Evolutionary conservation across 73 alveolate species (phyloP), one percentile per base, ranked within the genome.

Genomic region (Halteria grandinella): DNA sequence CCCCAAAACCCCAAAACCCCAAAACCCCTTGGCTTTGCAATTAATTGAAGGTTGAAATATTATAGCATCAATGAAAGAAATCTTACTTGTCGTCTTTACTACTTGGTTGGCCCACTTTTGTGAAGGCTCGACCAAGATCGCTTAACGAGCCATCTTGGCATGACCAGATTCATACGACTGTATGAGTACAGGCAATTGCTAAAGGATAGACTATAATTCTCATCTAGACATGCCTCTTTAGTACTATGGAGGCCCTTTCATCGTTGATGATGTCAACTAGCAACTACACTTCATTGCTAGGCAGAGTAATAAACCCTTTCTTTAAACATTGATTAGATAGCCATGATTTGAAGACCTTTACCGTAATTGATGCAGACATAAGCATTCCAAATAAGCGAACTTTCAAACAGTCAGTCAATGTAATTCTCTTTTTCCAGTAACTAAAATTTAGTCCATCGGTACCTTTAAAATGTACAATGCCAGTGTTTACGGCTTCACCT

Each of bases 401-500:
- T 23, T 66, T 66, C 29, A 3, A 66, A 27, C 14, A 23, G 80
- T 66, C 43, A 66, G 14, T 18, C 43, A 15, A 37, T 60, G 37
- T 60, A 15, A 34, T 6, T 32, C 20, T 25, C 27, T 2, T 66
- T 34, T 41, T 45, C 55, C 7, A 52, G 21, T 66, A 66, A 39
- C 15, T 39, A 39, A 39, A 39, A 10, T 39, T 11, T 39, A 39
- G 50, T 10, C 50, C 15, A 39, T 39, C 23, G 1, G 47, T 7
- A 25, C 66, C 33, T 1, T 66, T 29, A 4, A 41, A 7, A 17
- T 66, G 43, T 66, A 66, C 80, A 66, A 66, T 28, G 29, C 80
- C 6, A 21, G 69, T n/a, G 33, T 66, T 3, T 66, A 66, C 47
- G 80, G 80, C 4, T 66, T 66, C 53, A 66, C 80, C 15, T 66